These are phyloP conservation scores for Pythium guiyangense DNA, from an alignment of 352 stramenopile genomes.

Conservation along the genomic window DNA sequence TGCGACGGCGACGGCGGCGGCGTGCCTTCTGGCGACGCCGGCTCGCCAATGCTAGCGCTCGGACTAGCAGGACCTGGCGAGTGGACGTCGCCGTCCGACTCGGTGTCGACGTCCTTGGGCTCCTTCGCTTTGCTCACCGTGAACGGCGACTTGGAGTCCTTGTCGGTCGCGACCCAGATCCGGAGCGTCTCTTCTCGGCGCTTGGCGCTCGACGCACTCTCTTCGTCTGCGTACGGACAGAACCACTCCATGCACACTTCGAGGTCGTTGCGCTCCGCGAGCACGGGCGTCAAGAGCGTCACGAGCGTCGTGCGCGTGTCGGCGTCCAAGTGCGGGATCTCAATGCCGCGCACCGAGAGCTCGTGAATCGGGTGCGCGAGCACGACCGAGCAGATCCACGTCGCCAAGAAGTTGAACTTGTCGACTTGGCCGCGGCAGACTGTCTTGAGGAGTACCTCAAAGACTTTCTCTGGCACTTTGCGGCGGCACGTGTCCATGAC, in stretches of 20 bases:
- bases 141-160: constrained; percentile 84
- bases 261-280: constrained; percentile 76
- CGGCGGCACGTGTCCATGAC: constrained; percentile 73
- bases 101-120: constrained; percentile 57
- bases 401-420: constrained; percentile 87
- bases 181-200: constrained; percentile 74
- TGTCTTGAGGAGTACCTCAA: constrained; percentile 77
- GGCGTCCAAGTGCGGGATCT: constrained; percentile 72
- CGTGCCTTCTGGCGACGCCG: constrained; percentile 22
- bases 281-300: constrained; percentile 71
- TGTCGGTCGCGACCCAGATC: constrained; percentile 86
- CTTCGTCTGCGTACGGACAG: constrained; percentile 63
- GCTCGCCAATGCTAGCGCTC: constrained; percentile 20
- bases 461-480: constrained; percentile 79
- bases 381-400: constrained; percentile 82
- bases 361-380: constrained; percentile 57
- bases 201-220: constrained; percentile 46
- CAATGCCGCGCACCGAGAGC: constrained; percentile 76
- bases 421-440: constrained; percentile 82
- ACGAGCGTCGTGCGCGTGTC: constrained; percentile 73
- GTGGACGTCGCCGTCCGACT: constrained; percentile 52
- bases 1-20: constrained; percentile 37
- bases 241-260: constrained; percentile 90
- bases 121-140: constrained; percentile 22
- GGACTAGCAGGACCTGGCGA: constrained; percentile 51